Evolutionary conservation across 1,284 basidiomycete species (phyloP), one percentile per base, ranked within the genome.

Genomic region (Ustilago nuda): DNA sequence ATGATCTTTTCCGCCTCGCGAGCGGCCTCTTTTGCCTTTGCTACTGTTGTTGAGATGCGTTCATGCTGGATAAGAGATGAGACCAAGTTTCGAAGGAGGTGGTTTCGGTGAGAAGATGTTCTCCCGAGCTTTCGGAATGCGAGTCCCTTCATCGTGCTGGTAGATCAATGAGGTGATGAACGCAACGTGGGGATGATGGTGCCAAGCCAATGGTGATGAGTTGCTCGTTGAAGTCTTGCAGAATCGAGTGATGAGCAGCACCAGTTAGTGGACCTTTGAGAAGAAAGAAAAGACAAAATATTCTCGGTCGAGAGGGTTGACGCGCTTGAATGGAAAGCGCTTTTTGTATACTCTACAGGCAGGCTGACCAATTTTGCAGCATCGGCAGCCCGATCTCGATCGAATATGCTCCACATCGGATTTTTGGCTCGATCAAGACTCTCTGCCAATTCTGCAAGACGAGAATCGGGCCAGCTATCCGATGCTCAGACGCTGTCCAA

Each of bases 31-130:
- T 93, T 92, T 2, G 97, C 97, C 87, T 99, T 99, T 27, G 97
- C 93, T 33, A 98, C 88, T 0, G 97, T 99, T 6, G 97, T 99
- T 86, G 93, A 92, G 86, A 99, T 96, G 84, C 94, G 92, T 85
- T 98, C 94, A 87, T 99, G 95, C 85, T 98, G 91, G 70, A 99
- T 90, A 54, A 99, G 89, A 15, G 95, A 95, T 19, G 94, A 93
- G 79, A 99, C 96, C 61, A 99, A 88, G 87, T 98, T 98, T 78
- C 81, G 66, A 4, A 78, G 71, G 36, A 79, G 55, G 48, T 70
- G 71, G 45, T 68, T 71, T 33, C 74, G 63, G 35, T 72, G 80
- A 58, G 76, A 77, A 30, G 76, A 78, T 15, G 82, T 81, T 45
- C 84, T 70, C 9, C 66, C 56, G 32, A 85, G 72, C 69, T 85